Base-by-base conservation (phyloP, 495 filamentous ascomycete genomes). In the Schizothecium vesticola region DNA sequence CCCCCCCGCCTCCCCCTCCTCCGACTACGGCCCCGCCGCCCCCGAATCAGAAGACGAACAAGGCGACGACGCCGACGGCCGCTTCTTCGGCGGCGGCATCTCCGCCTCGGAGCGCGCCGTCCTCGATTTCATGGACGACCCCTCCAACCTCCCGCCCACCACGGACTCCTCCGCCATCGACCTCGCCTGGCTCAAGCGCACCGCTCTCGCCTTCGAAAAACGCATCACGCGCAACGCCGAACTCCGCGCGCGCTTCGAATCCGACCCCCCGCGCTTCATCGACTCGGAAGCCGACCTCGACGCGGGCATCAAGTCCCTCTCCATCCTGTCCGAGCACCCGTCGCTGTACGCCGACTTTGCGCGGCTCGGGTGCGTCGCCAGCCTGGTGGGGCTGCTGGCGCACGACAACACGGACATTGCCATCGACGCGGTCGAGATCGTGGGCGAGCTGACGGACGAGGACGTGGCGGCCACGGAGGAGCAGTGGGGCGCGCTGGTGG, bases 361-460 rank as follows among this genome's bases (percentile, higher is more conserved):
- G 16, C 89, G 88, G 63, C 76, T 96, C 64, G 95, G 93, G 28
- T 90, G 89, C 67, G 88, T 89, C 0, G 88, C 78, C 0, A 91
- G 89, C 21, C 79, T 99, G 65, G 91, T 97, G 1, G 85, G 88
- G 1, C 77, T 99, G 61, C 80, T 99, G 26, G 89, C 94, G 8
- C 95, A 98, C 75, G 95, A 99, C 73, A 99, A 99, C 78, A 92
- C 94, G 2, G 95, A 99, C 78, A 96, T 99, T 70, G 93, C 95
- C 8, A 97, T 97, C 69, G 92, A 90, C 72, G 91, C 89, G 0
- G 88, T 97, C 6, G 92, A 98, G 76, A 93, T 97, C 56, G 89
- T 99, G 64, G 87, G 87, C 67, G 95, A 99, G 82, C 79, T 99
- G 70, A 97, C 92, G 21, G 95, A 97, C 74, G 94, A 98, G 74